A percentile compares a stretch with the other conserved stretches of the same genome.
These are phyloP conservation scores for Rhizoctonia solani DNA, from an alignment of 1,284 basidiomycete genomes.

Conservation along the genomic window DNA sequence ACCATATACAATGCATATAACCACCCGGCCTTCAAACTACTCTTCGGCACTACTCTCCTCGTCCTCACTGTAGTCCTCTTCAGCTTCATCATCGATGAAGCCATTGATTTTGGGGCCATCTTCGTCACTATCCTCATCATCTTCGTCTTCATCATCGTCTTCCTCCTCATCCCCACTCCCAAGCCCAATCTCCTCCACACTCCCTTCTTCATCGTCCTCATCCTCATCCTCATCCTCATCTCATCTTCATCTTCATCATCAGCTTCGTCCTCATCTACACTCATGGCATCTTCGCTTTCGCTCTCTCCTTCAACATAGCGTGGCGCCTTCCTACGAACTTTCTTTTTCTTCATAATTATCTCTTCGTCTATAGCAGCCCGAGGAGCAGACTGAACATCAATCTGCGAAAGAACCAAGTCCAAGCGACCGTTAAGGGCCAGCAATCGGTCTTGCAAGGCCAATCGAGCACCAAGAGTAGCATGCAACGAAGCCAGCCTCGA, in stretches of 20 bases:
- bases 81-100: slow-evolving; percentile 45
- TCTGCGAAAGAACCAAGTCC: slow-evolving; percentile 92
- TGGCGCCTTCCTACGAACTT: slow-evolving; percentile 48
- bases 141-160: slow-evolving; percentile 56
- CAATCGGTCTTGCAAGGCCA: slow-evolving; percentile 83
- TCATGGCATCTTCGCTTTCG: slow-evolving; percentile 47
- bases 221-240: too few relatives aligned
- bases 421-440: slow-evolving; percentile 86
- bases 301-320: slow-evolving; percentile 59
- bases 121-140: slow-evolving; percentile 56
- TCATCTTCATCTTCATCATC: slow-evolving; percentile 57
- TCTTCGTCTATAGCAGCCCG: slow-evolving; percentile 54
- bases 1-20: slow-evolving; percentile 24
- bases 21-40: background rate
- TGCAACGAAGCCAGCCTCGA: slow-evolving; percentile 83
- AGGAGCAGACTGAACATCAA: slow-evolving; percentile 76
- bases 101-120: slow-evolving; percentile 58
- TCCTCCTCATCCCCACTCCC: slow-evolving; percentile 59
- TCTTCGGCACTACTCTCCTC: slow-evolving; percentile 43
- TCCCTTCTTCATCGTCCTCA: too few relatives aligned
- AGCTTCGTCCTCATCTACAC: slow-evolving; percentile 46
- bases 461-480: slow-evolving; percentile 76
- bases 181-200: slow-evolving; percentile 69
- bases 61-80: slow-evolving; percentile 46
- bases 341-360: slow-evolving; percentile 35